Evolutionary conservation across 2,329 filamentous ascomycete genomes (phyloP).

Genomic region (Clonostachys rosea): DNA sequence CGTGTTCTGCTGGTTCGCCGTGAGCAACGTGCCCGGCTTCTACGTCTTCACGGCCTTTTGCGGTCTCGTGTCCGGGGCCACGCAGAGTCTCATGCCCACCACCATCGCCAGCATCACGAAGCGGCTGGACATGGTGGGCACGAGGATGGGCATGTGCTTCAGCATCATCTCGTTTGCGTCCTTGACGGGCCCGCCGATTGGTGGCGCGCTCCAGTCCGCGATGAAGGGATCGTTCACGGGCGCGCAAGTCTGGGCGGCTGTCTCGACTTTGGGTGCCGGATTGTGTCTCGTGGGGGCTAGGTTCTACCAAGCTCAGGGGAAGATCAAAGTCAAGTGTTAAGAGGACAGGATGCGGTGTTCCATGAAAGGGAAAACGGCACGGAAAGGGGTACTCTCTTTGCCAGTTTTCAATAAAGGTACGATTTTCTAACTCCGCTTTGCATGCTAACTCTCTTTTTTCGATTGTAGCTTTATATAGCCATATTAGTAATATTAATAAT

Average conservation of each 20-base stretch:
- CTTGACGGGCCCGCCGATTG: constrained; percentile 31
- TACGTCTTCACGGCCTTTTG: constrained; percentile 27
- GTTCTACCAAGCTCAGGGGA: too few relatives aligned
- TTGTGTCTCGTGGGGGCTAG: background rate
- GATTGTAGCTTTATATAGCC: too few relatives aligned
- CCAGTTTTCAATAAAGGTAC: too few relatives aligned
- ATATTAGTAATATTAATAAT: too few relatives aligned
- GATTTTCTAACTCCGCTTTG: too few relatives aligned
- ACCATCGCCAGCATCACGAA: constrained; percentile 30
- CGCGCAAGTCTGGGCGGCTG: background rate
- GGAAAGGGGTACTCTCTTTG: too few relatives aligned
- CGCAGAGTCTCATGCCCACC: constrained; percentile 33
- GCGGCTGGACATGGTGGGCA: constrained; percentile 28
- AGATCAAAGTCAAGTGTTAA: too few relatives aligned
- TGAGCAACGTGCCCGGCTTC: constrained; percentile 20
- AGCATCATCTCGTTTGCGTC: constrained; percentile 27
- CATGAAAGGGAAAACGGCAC: too few relatives aligned
- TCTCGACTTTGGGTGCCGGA: background rate
- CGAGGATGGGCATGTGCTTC: constrained; percentile 34
- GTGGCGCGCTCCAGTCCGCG: constrained; percentile 15
- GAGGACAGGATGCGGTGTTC: too few relatives aligned
- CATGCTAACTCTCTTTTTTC: too few relatives aligned
- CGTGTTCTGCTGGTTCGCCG: constrained; percentile 28
- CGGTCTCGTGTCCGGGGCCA: constrained; percentile 19
- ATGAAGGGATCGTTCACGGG: background rate